These are phyloP conservation scores for Coemansia sp. DNA, from an alignment of 192 early-diverging fungal genomes.

Conservation along the genomic window DNA sequence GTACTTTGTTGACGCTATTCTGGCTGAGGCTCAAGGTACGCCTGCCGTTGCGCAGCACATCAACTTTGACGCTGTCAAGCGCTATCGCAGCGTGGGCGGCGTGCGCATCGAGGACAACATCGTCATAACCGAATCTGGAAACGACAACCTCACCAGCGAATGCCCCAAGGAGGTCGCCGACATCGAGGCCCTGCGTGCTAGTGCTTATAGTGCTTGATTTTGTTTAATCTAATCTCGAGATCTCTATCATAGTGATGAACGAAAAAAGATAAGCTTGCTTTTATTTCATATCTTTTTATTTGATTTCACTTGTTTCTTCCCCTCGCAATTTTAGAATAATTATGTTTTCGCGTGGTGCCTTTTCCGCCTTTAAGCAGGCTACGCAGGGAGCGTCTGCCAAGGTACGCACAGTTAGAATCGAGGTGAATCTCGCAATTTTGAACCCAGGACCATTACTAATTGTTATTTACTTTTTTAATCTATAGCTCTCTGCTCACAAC, in stretches of 20 bases:
- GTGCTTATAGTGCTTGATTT: conserved; percentile 3
- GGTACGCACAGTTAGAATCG: conserved; percentile 19
- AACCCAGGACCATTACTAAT: background rate
- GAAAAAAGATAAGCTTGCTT: too few relatives aligned
- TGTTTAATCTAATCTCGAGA: background rate
- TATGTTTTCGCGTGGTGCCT: conserved; percentile 49
- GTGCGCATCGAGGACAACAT: conserved; percentile 93
- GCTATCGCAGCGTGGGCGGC: conserved; percentile 82
- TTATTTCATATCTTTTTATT: background rate
- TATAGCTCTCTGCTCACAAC: conserved; percentile 27
- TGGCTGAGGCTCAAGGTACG: conserved; percentile 62
- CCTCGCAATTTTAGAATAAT: background rate
- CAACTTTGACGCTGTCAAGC: conserved; percentile 63
- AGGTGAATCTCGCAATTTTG: background rate
- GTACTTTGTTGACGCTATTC: conserved; percentile 86
- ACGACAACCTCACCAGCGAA: conserved; percentile 76
- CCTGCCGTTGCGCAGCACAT: conserved; percentile 62
- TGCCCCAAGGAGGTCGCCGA: conserved; percentile 75
- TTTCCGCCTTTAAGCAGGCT: conserved; percentile 36
- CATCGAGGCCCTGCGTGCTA: conserved; percentile 60
- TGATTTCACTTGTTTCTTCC: background rate
- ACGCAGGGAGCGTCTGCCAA: conserved; percentile 29
- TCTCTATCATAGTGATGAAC: background rate
- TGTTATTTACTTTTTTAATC: background rate
- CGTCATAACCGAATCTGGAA: conserved; percentile 72